These are phyloP conservation scores for Smittium culicis DNA, from an alignment of 371 early-diverging fungal species.

Conservation along the genomic window DNA sequence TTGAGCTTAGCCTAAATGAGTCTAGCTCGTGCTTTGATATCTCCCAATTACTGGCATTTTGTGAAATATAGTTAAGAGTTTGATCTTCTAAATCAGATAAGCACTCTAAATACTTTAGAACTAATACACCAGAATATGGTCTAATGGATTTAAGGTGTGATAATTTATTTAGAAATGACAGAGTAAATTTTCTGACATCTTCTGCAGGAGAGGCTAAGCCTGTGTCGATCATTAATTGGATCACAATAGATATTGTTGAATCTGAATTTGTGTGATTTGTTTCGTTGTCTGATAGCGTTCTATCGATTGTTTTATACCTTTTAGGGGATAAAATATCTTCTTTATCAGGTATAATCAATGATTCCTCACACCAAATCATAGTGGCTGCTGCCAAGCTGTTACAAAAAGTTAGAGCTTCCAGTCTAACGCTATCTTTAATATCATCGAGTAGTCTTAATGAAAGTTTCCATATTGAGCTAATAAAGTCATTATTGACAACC, in stretches of 20 bases:
- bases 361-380: conserved; percentile 63
- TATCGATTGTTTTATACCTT: not conserved
- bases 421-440: conserved; percentile 81
- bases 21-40: conserved; percentile 80
- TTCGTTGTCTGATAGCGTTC: not conserved
- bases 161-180: conserved; percentile 65
- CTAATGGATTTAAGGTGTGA: conserved; percentile 58
- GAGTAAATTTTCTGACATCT: conserved; percentile 71
- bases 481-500: conserved; percentile 52
- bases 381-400: conserved; percentile 63
- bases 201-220: conserved; percentile 75
- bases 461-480: conserved; percentile 58
- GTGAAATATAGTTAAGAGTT: conserved; percentile 67
- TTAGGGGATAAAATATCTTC: not conserved
- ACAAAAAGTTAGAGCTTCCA: conserved; percentile 67
- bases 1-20: conserved; percentile 45
- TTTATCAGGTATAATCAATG: not conserved
- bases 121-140: conserved; percentile 53
- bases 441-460: conserved; percentile 82
- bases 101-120: conserved; percentile 61
- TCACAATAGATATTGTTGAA: conserved; percentile 42
- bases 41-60: conserved; percentile 74
- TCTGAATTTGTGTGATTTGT: conserved; percentile 11
- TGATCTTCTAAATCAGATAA: conserved; percentile 66
- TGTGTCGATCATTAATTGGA: conserved; percentile 72